Base-by-base conservation (phyloP, 192 early-diverging fungal species). In the Podila clonocystis region DNA sequence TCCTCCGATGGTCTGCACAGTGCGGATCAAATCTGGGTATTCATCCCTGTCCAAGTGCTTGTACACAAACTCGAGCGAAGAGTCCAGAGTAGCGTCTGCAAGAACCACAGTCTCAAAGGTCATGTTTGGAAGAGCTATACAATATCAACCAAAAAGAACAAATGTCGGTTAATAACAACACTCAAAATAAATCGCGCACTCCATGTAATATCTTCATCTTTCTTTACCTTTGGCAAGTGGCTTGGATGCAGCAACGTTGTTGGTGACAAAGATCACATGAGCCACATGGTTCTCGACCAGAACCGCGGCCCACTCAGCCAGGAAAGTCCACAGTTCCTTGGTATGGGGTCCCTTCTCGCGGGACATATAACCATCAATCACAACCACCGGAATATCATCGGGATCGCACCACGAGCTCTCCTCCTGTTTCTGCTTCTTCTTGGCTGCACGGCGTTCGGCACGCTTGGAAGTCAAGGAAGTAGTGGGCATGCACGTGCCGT, bases 291-390 rank as follows among this genome's bases (percentile, higher is more conserved):
- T 91, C 82, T 98, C 95, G 5, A 93, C 91, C 19, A 97, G 68
- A 20, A 90, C 67, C 13, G 92, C 89, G 7, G 95, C 95, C 94
- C 95, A 97, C 69, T 98, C 92, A n/a, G 95, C 85, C 63, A 98
- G 73, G 34, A 87, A 63, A 17, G 94, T 87, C 85, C 92, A 93
- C n/a, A 96, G 57, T 45, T 86, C 77, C 67, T 80, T 80, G 17
- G 71, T 75, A 67, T 89, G 82, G 58, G 89, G 86, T 34, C 85
- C 82, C 34, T 89, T 88, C 59, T 94, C 92, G 70, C 91, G 91
- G 59, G 86, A 85, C 88, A 98, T 86, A 77, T 92, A 97, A n/a
- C 91, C 92, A 55, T 95, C 94, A 83, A 99, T 93, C 5, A 99
- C 86, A 58, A 99, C 87, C 48, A 99, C 91, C 17, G 98, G 98